Evolutionary conservation across 176 grass and related monocot genomes (phyloP), one percentile per base, ranked within the genome.

Genomic region (Metroxylon sagu): DNA sequence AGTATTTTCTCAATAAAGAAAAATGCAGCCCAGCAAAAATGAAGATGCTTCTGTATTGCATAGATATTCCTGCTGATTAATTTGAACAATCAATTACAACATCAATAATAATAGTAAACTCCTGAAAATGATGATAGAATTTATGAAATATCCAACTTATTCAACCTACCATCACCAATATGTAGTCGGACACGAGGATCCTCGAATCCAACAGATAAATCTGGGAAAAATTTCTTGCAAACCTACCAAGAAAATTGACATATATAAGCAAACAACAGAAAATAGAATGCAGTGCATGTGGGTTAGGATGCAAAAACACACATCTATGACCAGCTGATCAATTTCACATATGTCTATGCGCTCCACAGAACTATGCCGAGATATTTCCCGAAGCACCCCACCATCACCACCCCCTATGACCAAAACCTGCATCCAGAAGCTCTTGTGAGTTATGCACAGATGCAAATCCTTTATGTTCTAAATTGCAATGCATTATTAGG

Each of bases 321-420:
- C 89, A 89, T 89, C 85, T 63, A 95, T 95, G 72, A 95, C 89
- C 51, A 95, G 70, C 72, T 89, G 76, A 79, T 95, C 94, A 69
- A 98, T 98, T 83, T 98, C 94, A 81, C 94, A 98, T 77, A 98
- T 98, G 67, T 98, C 88, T 61, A 98, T 84, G 55, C 67, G 76
- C 59, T 98, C 88, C 65, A 98, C 88, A 39, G 94, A 98, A 83
- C 39, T 74, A 65, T 98, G 94, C 75, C 93, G 85, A 35, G 71
- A 71, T 73, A 98, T 86, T 73, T 98, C 94, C 64, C 94, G 85
- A 57, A 98, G 84, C 19, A 98, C 94, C n/a, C 88, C 94, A 67
- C 94, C 94, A 74, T 98, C 94, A 64, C 88, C 94, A 62, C 94
- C 94, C 81, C 94, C 94, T 76, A 98, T 83, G 57, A 98, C 94